A percentile compares a stretch with the other conserved stretches of the same genome.
These are phyloP conservation scores for Xylariales sp. DNA, from an alignment of 2,329 filamentous ascomycete species.

Conservation along the genomic window DNA sequence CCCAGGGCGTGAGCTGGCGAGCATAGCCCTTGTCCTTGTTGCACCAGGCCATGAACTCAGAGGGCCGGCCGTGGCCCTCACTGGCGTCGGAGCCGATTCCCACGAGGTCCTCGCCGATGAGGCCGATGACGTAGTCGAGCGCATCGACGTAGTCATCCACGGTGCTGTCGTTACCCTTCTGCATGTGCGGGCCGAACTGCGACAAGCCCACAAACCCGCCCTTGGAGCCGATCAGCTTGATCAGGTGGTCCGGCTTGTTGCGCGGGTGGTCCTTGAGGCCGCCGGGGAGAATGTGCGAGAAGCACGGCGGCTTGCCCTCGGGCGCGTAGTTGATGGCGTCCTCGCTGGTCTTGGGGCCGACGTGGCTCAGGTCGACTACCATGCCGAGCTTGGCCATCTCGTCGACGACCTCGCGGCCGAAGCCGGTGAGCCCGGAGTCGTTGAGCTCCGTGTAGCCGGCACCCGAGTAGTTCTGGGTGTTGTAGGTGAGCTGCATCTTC, in stretches of 20 bases:
- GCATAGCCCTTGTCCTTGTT: slow-evolving; percentile 36
- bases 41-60: slow-evolving; percentile 35
- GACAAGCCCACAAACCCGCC: slow-evolving; percentile 33
- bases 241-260: slow-evolving; percentile 32
- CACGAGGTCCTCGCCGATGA: slow-evolving; percentile 30
- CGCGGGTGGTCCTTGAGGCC: slow-evolving; percentile 30
- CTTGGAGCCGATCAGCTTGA: slow-evolving; percentile 28
- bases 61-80: slow-evolving; percentile 31
- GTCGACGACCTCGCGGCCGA: slow-evolving; percentile 15
- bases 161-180: slow-evolving; percentile 32
- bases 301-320: slow-evolving; percentile 31
- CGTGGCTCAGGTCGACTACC: slow-evolving; percentile 29
- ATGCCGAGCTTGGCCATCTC: slow-evolving; percentile 24
- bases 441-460: slow-evolving; percentile 31
- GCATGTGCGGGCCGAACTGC: slow-evolving; percentile 35
- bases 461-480: slow-evolving; percentile 36
- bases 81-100: slow-evolving; percentile 33
- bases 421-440: slow-evolving; percentile 29
- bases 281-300: slow-evolving; percentile 30
- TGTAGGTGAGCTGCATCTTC: slow-evolving; percentile 39
- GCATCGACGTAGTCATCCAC: slow-evolving; percentile 36
- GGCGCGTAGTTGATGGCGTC: slow-evolving; percentile 24
- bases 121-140: slow-evolving; percentile 30
- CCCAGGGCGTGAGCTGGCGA: slow-evolving; percentile 31
- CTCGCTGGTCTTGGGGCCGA: slow-evolving; percentile 26